Conservation (phyloP, 352 stramenopile species). For the Phytophthora melonis region DNA sequence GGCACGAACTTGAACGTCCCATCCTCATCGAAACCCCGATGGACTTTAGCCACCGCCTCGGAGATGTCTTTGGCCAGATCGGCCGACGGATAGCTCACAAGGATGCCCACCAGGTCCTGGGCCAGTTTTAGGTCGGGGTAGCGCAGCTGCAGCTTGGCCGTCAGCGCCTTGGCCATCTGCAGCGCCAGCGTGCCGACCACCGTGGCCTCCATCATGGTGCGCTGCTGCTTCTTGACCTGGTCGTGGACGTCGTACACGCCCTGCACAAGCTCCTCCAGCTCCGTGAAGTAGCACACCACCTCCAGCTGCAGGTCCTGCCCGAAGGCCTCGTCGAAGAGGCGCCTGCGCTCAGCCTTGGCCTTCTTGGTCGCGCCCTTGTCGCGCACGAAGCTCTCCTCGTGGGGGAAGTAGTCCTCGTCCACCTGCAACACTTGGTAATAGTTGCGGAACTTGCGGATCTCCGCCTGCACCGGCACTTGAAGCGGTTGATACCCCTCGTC, state of each 20-base stretch:
- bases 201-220: slow-evolving; percentile 42
- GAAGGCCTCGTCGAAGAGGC: slow-evolving; percentile 36
- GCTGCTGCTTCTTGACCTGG: slow-evolving; percentile 36
- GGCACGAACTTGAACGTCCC: too few species aligned
- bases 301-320: slow-evolving; percentile 32
- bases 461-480: not conserved
- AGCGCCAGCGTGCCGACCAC: slow-evolving; percentile 36
- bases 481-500: slow-evolving; percentile 1
- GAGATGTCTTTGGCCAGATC: too few species aligned
- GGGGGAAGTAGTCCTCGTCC: slow-evolving; percentile 18
- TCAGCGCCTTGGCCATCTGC: slow-evolving; percentile 13
- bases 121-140: slow-evolving; percentile 26
- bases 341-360: slow-evolving; percentile 2
- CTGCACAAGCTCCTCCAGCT: slow-evolving; percentile 28
- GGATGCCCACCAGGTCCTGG: not conserved
- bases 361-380: not conserved
- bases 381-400: not conserved
- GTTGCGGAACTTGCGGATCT: slow-evolving; percentile 21
- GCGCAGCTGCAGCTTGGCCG: slow-evolving; percentile 27
- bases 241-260: slow-evolving; percentile 26
- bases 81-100: too few species aligned
- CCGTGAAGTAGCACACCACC: slow-evolving; percentile 31
- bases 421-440: slow-evolving; percentile 30
- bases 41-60: too few species aligned
- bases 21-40: too few species aligned